Conservation (phyloP, 2,329 filamentous ascomycete genomes). For the Cytospora chrysosperma region DNA sequence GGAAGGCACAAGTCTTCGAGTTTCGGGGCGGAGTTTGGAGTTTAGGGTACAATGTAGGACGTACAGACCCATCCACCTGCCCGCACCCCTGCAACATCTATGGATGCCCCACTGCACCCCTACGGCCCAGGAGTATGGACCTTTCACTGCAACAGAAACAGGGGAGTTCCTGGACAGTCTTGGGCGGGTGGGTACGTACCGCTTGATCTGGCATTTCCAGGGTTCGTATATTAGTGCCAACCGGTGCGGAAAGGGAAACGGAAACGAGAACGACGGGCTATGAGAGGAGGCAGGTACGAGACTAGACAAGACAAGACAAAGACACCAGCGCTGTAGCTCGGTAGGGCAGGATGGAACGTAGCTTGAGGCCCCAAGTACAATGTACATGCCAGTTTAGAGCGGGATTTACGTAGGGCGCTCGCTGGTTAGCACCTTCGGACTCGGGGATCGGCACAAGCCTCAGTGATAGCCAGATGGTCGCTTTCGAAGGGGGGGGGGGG, state of each 20-base stretch:
- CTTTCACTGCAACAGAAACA: conserved; percentile 7
- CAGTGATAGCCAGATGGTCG: too few species aligned
- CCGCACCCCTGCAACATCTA: neutral
- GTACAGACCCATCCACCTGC: neutral
- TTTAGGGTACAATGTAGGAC: neutral
- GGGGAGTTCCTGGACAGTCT: neutral
- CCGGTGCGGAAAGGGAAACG: neutral
- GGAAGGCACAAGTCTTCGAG: neutral
- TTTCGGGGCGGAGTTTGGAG: conserved; percentile 13
- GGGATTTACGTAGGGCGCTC: neutral
- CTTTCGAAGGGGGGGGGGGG: neutral
- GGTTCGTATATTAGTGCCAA: neutral
- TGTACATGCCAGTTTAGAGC: neutral
- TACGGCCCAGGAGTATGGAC: conserved; percentile 13
- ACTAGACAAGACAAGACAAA: conserved; percentile 3
- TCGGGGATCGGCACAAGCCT: neutral
- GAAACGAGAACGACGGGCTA: neutral
- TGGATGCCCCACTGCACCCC: neutral
- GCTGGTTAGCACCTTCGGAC: neutral
- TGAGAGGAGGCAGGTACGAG: conserved; percentile 17
- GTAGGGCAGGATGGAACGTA: conserved; percentile 20
- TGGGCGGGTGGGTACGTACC: conserved; percentile 9
- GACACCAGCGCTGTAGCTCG: neutral
- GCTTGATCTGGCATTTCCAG: neutral
- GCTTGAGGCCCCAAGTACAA: neutral